phyloP scores from a whole-genome alignment of 305 asterid species.

The Fraxinus paxiana region DNA sequence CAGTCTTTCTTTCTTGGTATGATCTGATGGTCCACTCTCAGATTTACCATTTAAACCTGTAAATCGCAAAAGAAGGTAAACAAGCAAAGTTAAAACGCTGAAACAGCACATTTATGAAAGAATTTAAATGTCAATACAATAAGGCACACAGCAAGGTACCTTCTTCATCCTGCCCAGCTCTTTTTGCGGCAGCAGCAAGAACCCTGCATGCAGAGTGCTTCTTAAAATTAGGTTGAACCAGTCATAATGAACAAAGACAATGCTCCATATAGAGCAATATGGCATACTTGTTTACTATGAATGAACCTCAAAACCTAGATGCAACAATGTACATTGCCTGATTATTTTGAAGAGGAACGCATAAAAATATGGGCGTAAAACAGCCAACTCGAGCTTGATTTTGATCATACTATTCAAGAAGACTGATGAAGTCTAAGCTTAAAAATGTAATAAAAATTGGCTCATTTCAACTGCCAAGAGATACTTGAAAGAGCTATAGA shows the following conservation, averaged over 20 bases:
- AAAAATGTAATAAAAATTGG: neutral
- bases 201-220: conserved; percentile 54
- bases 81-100: conserved; percentile 15
- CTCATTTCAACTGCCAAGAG: neutral
- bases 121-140: neutral
- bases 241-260: neutral
- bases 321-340: neutral
- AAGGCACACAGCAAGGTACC: conserved; percentile 37
- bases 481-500: neutral
- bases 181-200: conserved; percentile 86
- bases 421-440: neutral
- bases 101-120: neutral
- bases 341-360: neutral
- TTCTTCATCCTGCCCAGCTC: conserved; percentile 65
- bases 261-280: neutral
- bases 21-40: conserved; percentile 56
- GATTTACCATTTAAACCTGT: conserved; percentile 49
- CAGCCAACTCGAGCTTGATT: neutral
- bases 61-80: conserved; percentile 14
- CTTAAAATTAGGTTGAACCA: neutral
- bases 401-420: neutral
- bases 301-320: neutral
- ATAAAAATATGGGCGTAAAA: neutral
- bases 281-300: neutral
- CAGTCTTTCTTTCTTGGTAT: conserved; percentile 44